Percentiles rank a stretch among this genome's conserved stretches.
Evolutionary conservation across 2,329 filamentous ascomycete genomes (phyloP).

Genomic region (Cladophialophora carrionii): DNA sequence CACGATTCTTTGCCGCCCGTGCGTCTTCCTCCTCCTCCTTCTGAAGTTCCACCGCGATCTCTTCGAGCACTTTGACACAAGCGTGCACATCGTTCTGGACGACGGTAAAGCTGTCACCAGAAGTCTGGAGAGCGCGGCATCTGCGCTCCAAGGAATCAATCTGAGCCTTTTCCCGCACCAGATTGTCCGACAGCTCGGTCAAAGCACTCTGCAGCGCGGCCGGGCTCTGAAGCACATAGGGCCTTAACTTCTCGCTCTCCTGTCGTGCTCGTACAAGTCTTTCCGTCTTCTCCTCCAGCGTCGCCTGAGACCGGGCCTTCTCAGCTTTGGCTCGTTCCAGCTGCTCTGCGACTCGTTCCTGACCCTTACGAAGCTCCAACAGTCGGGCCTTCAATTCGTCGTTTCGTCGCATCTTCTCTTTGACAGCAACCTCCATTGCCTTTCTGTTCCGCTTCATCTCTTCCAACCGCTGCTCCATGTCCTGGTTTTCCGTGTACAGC

Average conservation of each 20-base stretch:
- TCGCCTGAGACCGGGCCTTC: conserved; percentile 73
- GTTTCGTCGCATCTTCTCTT: conserved; percentile 82
- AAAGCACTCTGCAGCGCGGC: conserved; percentile 79
- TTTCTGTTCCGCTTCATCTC: conserved; percentile 80
- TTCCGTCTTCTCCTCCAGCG: conserved; percentile 56
- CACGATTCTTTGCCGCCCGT: conserved; percentile 77
- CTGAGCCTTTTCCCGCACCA: conserved; percentile 76
- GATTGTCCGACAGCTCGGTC: conserved; percentile 76
- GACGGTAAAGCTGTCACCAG: conserved; percentile 82
- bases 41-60: conserved; percentile 78
- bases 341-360: conserved; percentile 79
- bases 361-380: conserved; percentile 76
- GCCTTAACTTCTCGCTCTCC: conserved; percentile 84
- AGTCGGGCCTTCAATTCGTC: conserved; percentile 83
- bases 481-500: conserved; percentile 82
- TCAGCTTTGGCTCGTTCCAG: conserved; percentile 81
- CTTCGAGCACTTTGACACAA: conserved; percentile 86
- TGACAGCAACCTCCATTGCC: conserved; percentile 77
- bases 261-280: conserved; percentile 69
- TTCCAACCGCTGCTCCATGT: conserved; percentile 76
- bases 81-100: conserved; percentile 83
- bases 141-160: conserved; percentile 87
- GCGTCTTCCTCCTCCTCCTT: conserved; percentile 91
- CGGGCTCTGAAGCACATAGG: conserved; percentile 89
- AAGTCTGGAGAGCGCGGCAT: conserved; percentile 87